Conservation (phyloP, 2,329 filamentous ascomycete species). For the Ascosphaera pollenicola region DNA sequence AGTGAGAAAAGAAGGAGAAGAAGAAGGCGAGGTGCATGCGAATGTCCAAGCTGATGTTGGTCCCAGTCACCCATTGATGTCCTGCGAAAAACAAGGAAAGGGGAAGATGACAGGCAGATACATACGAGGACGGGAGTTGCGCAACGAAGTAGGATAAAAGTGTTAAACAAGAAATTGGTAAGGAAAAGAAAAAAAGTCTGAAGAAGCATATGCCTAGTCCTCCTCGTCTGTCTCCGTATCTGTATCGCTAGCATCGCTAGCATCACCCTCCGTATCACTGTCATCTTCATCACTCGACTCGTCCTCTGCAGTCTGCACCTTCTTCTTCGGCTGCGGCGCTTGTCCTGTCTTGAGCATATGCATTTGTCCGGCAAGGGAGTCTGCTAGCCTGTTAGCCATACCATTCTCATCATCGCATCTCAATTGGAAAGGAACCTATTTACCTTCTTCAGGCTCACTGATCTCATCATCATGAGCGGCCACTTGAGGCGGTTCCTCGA, state of each 20-base stretch:
- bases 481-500: slow-evolving; percentile 81
- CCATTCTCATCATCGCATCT: neutral
- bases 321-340: slow-evolving; percentile 30
- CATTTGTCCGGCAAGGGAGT: slow-evolving; percentile 82
- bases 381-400: slow-evolving; percentile 21
- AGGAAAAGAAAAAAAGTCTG: slow-evolving; percentile 3
- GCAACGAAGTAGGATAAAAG: slow-evolving; percentile 1
- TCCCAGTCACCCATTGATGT: too few species aligned
- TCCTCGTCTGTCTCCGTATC: slow-evolving; percentile 62
- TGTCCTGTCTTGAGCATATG: slow-evolving; percentile 55
- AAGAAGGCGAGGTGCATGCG: too few species aligned
- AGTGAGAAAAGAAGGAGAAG: too few species aligned
- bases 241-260: slow-evolving; percentile 32
- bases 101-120: too few species aligned
- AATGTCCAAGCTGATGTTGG: too few species aligned
- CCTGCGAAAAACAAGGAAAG: too few species aligned
- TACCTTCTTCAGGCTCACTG: slow-evolving; percentile 93
- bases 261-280: slow-evolving; percentile 42
- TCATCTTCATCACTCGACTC: slow-evolving; percentile 43
- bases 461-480: slow-evolving; percentile 64
- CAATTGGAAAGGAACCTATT: slow-evolving; percentile 15
- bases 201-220: slow-evolving; percentile 16
- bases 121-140: too few species aligned
- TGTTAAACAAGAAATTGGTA: slow-evolving; percentile 2
- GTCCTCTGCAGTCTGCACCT: slow-evolving; percentile 28